Percentiles rank a stretch among this genome's conserved stretches.
phyloP scores from a whole-genome alignment of 2,329 filamentous ascomycete genomes.

The Knufia fluminis region DNA sequence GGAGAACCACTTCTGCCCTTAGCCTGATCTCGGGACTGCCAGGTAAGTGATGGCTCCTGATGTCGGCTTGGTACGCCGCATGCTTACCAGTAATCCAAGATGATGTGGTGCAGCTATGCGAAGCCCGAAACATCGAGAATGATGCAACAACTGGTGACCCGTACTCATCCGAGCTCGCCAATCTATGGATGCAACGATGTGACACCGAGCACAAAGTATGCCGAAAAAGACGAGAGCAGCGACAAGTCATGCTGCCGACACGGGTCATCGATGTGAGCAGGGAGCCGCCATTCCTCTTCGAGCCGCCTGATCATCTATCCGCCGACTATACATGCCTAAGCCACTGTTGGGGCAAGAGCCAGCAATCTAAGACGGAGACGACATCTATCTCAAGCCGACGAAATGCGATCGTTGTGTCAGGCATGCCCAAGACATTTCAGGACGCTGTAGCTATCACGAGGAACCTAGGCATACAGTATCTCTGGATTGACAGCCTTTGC shows the following conservation, averaged over 20 bases:
- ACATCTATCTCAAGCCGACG: not conserved
- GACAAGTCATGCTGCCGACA: not conserved
- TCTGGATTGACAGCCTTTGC: constrained; percentile 21
- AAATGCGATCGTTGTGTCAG: not conserved
- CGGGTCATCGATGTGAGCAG: not conserved
- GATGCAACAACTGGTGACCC: not conserved
- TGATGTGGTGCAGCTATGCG: not conserved
- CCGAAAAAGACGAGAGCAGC: not conserved
- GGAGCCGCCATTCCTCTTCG: not conserved
- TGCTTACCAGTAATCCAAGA: not conserved
- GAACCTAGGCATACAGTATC: constrained; percentile 11
- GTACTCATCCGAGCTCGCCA: not conserved
- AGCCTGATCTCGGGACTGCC: not conserved
- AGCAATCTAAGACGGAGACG: not conserved
- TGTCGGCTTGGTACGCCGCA: not conserved
- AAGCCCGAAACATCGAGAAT: not conserved
- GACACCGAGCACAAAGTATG: not conserved
- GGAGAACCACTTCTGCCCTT: not conserved
- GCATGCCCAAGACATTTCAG: not conserved
- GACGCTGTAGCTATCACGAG: not conserved
- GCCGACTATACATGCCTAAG: not conserved
- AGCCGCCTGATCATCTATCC: not conserved
- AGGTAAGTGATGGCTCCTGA: not conserved
- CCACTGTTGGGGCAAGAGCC: not conserved
- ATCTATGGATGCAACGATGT: not conserved